Evolutionary conservation across 2,329 filamentous ascomycete genomes (phyloP).

Genomic region (Acephala macrosclerotiorum): DNA sequence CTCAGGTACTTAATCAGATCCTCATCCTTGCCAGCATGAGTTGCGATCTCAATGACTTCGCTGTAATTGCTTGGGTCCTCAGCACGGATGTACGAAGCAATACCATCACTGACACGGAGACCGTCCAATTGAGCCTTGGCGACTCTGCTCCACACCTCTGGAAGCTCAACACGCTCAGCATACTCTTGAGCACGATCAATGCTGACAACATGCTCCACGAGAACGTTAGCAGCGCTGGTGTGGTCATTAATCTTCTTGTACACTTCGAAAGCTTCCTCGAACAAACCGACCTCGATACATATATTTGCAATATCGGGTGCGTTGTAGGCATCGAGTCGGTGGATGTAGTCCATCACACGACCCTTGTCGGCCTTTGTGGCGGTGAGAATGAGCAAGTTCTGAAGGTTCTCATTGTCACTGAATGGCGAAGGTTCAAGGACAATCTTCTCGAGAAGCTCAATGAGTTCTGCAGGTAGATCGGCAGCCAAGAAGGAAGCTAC

Average conservation of each 20-base stretch:
- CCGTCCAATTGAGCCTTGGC: conserved; percentile 98
- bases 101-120: conserved; percentile 88
- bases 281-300: conserved; percentile 93
- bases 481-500: conserved; percentile 92
- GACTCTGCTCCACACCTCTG: conserved; percentile 98
- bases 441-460: conserved; percentile 98
- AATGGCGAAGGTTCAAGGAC: conserved; percentile 93
- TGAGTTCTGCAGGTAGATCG: conserved; percentile 91
- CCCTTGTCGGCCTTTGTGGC: conserved; percentile 95
- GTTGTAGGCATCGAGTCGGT: conserved; percentile 87
- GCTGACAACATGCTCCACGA: conserved; percentile 96
- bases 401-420: conserved; percentile 87
- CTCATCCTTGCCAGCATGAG: conserved; percentile 95
- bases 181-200: conserved; percentile 97
- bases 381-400: conserved; percentile 95
- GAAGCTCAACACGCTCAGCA: conserved; percentile 90
- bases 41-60: conserved; percentile 96
- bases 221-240: conserved; percentile 83
- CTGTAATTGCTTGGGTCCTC: conserved; percentile 90
- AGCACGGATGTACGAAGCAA: conserved; percentile 97
- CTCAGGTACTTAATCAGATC: conserved; percentile 95
- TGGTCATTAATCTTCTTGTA: conserved; percentile 98
- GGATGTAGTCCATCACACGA: conserved; percentile 95
- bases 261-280: conserved; percentile 97
- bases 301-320: conserved; percentile 91